These are phyloP conservation scores for Emmonsia crescens DNA, from an alignment of 2,329 filamentous ascomycete genomes.

Conservation along the genomic window DNA sequence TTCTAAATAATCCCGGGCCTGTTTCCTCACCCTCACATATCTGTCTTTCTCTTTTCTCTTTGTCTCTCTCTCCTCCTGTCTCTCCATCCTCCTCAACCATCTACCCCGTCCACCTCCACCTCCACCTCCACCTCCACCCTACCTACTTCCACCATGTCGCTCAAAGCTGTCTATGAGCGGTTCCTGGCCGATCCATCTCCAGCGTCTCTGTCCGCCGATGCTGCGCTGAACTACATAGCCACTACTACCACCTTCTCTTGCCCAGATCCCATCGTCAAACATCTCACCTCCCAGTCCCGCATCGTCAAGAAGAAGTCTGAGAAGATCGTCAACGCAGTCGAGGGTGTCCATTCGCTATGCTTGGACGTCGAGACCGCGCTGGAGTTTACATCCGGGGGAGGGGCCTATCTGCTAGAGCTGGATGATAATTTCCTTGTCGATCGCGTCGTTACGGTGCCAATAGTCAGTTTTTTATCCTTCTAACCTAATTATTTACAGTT, in stretches of 20 bases:
- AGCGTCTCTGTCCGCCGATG: slow-evolving; percentile 52
- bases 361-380: slow-evolving; percentile 72
- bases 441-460: slow-evolving; percentile 63
- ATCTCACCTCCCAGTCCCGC: slow-evolving; percentile 59
- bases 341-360: slow-evolving; percentile 58
- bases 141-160: slow-evolving; percentile 26
- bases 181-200: slow-evolving; percentile 59
- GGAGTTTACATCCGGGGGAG: slow-evolving; percentile 71
- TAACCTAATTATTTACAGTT: neutral
- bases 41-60: neutral
- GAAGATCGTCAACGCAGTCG: slow-evolving; percentile 61
- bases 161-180: slow-evolving; percentile 51
- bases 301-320: slow-evolving; percentile 76
- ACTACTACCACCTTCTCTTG: slow-evolving; percentile 67
- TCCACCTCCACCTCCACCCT: no score
- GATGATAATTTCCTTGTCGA: slow-evolving; percentile 93
- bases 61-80: slow-evolving; percentile 4
- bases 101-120: neutral
- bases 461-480: slow-evolving; percentile 51
- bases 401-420: slow-evolving; percentile 73
- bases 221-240: slow-evolving; percentile 76
- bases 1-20: neutral
- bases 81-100: slow-evolving; percentile 6
- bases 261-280: slow-evolving; percentile 67
- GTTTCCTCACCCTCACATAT: neutral